Conservation (phyloP, 139 green algal genomes). For the Gonium pectorale region DNA sequence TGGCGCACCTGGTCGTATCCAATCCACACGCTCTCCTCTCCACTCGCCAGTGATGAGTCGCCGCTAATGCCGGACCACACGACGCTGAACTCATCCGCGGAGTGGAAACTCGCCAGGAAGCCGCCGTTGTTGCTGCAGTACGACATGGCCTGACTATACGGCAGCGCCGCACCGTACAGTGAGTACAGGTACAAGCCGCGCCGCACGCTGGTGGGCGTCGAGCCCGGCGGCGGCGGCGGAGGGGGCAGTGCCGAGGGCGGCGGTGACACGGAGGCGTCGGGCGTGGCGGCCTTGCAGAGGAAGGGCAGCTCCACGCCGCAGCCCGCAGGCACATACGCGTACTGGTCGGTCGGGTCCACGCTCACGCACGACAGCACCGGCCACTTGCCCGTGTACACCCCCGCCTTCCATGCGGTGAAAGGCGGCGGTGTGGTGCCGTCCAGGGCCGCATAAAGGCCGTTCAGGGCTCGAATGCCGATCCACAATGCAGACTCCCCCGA, state of each 20-base stretch:
- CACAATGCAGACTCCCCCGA: conserved; percentile 30
- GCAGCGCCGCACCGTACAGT: background rate
- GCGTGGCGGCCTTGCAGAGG: background rate
- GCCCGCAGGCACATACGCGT: conserved; percentile 13
- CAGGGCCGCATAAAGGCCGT: background rate
- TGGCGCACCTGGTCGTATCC: conserved; percentile 2
- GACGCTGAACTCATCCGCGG: background rate
- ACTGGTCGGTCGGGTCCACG: conserved; percentile 6
- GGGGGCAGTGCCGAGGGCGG: conserved; percentile 5
- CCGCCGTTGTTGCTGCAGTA: conserved; percentile 21
- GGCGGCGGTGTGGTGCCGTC: background rate
- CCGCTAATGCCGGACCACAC: background rate
- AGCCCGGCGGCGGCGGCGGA: background rate
- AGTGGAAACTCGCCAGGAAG: conserved; percentile 40
- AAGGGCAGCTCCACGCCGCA: conserved; percentile 34
- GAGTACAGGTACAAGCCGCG: conserved; percentile 29
- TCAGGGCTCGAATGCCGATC: conserved; percentile 9
- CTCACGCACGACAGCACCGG: conserved; percentile 27
- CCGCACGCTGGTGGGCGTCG: background rate
- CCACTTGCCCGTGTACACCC: conserved; percentile 20
- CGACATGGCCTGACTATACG: background rate
- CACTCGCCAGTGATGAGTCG: background rate
- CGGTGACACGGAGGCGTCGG: conserved; percentile 1
- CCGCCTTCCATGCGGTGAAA: background rate
- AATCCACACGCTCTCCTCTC: conserved; percentile 17